Base-by-base conservation (phyloP, 2,329 filamentous ascomycete species). In the Diaporthe aspalathi region DNA sequence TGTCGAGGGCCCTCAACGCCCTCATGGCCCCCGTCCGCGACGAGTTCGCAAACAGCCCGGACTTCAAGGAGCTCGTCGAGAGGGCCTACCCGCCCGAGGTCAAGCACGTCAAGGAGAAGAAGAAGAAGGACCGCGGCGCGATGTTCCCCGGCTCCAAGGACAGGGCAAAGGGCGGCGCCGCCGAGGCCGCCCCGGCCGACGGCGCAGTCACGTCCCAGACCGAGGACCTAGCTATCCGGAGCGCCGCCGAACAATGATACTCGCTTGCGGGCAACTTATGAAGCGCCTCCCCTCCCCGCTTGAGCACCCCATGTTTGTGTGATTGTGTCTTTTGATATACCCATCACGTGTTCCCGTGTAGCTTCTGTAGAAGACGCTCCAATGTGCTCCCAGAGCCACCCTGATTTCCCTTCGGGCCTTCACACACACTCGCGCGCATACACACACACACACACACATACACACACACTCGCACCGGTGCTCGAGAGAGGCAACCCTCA, bases 81-180 rank as follows among this genome's bases (percentile, higher is more conserved):
- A 91, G 92, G 79, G 96, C 95, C 38, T 99, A 98, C 87, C 96
- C 96, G 22, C 89, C 89, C 1, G 85, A 87, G 0, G 84, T 85
- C 32, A 87, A 89, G 75, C 87, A 88, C 79, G 91, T 94, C 84
- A 93, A 94, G 83, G 90, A 88, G 76, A 92, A 93, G 85, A 93
- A 93, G 83, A 85, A 86, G 73, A 96, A 95, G 86, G 90, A 95
- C 77, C 91, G 92, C 82, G 93, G 93, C 1, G 87, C 89, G 1
- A 86, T 88, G 72, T 88, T 91, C 78, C 91, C 90, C 0, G 88
- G 88, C 27, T 68, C 24, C 38, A 66, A 57, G 38, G 72, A 73
- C 27, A 74, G 53, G 14, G 54, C 52, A 45, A 50, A 47, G 6
- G 14, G n/a, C 29, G 60, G 38, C 60, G 60, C 29, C 29, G 60